Conservation (phyloP, 441 rosid genomes). For the Aquilaria agallochum region DNA sequence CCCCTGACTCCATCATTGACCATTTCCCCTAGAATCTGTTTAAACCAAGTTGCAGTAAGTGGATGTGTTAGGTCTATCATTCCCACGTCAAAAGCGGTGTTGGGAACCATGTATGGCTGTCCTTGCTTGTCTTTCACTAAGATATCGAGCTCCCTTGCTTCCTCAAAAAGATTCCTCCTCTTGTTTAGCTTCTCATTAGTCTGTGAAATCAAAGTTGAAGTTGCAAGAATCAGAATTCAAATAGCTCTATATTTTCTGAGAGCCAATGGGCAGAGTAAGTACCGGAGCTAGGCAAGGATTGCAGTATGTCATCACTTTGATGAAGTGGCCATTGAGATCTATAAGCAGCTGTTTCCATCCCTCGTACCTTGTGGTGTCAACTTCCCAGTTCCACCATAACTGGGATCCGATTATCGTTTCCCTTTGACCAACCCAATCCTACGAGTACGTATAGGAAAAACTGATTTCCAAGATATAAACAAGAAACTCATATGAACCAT, state of each 20-base stretch:
- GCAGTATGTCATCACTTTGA: conserved; percentile 74
- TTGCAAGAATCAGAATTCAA: conserved; percentile 7
- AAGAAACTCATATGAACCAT: neutral
- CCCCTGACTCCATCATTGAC: conserved; percentile 65
- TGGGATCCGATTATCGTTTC: conserved; percentile 64
- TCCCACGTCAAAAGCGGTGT: conserved; percentile 71
- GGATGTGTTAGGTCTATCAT: conserved; percentile 77
- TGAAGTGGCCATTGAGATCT: conserved; percentile 43
- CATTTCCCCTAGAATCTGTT: conserved; percentile 59
- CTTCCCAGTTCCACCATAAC: conserved; percentile 88
- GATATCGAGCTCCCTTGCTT: conserved; percentile 53
- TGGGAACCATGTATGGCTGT: conserved; percentile 61
- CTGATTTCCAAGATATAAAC: neutral
- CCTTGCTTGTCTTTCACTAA: conserved; percentile 53
- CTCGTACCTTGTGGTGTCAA: conserved; percentile 43
- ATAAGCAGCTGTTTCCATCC: conserved; percentile 53
- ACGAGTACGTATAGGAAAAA: conserved; percentile 12
- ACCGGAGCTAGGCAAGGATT: conserved; percentile 76
- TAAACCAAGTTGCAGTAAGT: conserved; percentile 52
- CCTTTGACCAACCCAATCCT: conserved; percentile 80
- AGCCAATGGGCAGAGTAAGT: neutral
- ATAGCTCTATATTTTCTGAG: neutral
- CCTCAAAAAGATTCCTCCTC: conserved; percentile 51
- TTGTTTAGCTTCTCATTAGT: conserved; percentile 46
- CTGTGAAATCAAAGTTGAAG: conserved; percentile 25